Base-by-base conservation (phyloP, 257 asterid species). In the Petunia secreta region DNA sequence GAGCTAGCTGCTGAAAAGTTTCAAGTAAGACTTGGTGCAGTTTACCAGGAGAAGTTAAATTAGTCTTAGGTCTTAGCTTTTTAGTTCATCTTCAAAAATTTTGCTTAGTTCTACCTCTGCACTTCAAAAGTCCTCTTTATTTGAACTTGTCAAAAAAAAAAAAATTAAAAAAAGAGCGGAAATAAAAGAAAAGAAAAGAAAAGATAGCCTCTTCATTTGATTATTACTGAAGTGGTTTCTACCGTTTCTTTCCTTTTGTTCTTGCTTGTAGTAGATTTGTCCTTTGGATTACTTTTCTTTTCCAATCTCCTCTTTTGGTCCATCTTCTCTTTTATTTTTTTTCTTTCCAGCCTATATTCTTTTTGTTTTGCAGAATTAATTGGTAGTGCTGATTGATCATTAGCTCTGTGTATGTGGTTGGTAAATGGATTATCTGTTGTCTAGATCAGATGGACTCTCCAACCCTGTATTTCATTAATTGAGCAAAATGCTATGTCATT, bases 101-200 rank as follows among this genome's bases (percentile, higher is more conserved):
- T 71, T 37, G 77, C 44, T 71, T 71, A 34, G 11, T 73, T 73
- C 34, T 48, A 9, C 78, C 13, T 50, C 62, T n/a, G n/a, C n/a
- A n/a, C n/a, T n/a, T n/a, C 44, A 2, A 50, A 8, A 36, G 34
- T 71, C 77, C 60, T 71, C 60, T 48, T 48, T 48, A 10, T 71
- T 60, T 71, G 60, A 71, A n/a, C n/a, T n/a, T n/a, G n/a, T n/a
- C n/a, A n/a, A n/a, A n/a, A n/a, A n/a, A n/a, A n/a, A n/a, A n/a
- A n/a, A n/a, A n/a, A n/a, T n/a, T n/a, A n/a, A n/a, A n/a, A n/a
- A n/a, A n/a, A n/a, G n/a, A n/a, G n/a, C n/a, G n/a, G n/a, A n/a
- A n/a, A n/a, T n/a, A n/a, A n/a, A n/a, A n/a, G n/a, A n/a, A n/a
- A n/a, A n/a, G n/a, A n/a, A n/a, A n/a, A n/a, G n/a, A n/a, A n/a